Evolutionary conservation across 305 asterid genomes (phyloP), one percentile per base, ranked within the genome.

Genomic region (Fraxinus paxiana): DNA sequence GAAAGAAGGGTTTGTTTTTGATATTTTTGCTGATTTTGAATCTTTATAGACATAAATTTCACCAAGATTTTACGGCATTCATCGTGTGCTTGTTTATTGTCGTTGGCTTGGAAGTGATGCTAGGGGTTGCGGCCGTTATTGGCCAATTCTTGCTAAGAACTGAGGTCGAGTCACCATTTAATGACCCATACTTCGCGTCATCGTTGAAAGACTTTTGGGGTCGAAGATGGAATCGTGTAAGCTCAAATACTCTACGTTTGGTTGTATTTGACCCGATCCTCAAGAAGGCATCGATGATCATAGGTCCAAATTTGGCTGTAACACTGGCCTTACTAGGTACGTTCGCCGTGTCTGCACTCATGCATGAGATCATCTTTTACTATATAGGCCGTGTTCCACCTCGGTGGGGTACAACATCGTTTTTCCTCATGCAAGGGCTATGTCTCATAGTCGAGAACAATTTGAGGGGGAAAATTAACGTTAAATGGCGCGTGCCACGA

Each of bases 201-300:
- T 90, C 93, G 0, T 35, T 91, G 12, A 85, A 81, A 28, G 88
- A 91, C 77, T 91, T 88, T 15, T 90, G 91, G 91, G 89, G 90
- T 6, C 80, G 61, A 2, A 86, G 90, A 67, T 91, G 95, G 95
- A 90, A 91, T 76, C 77, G 87, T 0, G 83, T 87, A 63, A 73
- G 86, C 20, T 78, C 89, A 2, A 80, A 37, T 2, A 79, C 81
- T 30, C 81, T 91, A 0, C 85, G 87, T 1, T 38, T 81, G 3
- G 34, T 85, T 4, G 74, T 88, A 1, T 89, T 80, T 3, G 12
- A 56, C 0, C 94, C 90, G 3, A 59, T 59, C 24, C 18, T 46
- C 10, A 37, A 28, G 1, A 10, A 17, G 48, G 46, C 77, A 3
- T 24, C 75, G 9, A 51, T 7, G 0, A 12, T 65, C 3, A 1